phyloP scores from a whole-genome alignment of 305 asterid genomes.

The Rubia tinctorum region DNA sequence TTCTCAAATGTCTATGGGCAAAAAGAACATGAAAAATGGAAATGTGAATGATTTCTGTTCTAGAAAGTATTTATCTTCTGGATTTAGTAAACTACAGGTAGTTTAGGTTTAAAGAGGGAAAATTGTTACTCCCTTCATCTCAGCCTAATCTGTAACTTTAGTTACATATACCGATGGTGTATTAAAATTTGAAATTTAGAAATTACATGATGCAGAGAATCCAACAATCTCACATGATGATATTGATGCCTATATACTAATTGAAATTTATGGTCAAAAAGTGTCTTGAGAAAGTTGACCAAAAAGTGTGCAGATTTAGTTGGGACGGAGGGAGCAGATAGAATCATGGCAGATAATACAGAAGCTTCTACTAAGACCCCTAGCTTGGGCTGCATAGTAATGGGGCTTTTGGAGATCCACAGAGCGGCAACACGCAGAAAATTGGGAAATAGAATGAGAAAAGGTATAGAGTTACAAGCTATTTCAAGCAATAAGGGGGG shows the following conservation, averaged over 20 bases:
- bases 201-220: too few relatives aligned
- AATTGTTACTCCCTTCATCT: not conserved
- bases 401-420: not conserved
- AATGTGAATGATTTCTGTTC: conserved; percentile 17
- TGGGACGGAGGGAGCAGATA: too few relatives aligned
- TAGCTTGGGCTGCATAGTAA: not conserved
- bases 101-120: not conserved
- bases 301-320: too few relatives aligned
- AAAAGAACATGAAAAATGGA: conserved; percentile 14
- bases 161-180: too few relatives aligned
- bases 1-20: conserved; percentile 20
- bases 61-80: conserved; percentile 18
- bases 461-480: not conserved
- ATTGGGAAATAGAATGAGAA: not conserved
- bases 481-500: not conserved
- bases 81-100: not conserved
- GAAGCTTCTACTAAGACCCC: not conserved
- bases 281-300: too few relatives aligned
- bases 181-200: too few relatives aligned
- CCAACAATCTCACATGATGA: too few relatives aligned
- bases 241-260: too few relatives aligned
- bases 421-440: not conserved
- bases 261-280: too few relatives aligned
- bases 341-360: not conserved
- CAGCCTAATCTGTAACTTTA: too few relatives aligned